Evolutionary conservation across 495 filamentous ascomycete species (phyloP).

Genomic region (Talaromyces proteolyticus): DNA sequence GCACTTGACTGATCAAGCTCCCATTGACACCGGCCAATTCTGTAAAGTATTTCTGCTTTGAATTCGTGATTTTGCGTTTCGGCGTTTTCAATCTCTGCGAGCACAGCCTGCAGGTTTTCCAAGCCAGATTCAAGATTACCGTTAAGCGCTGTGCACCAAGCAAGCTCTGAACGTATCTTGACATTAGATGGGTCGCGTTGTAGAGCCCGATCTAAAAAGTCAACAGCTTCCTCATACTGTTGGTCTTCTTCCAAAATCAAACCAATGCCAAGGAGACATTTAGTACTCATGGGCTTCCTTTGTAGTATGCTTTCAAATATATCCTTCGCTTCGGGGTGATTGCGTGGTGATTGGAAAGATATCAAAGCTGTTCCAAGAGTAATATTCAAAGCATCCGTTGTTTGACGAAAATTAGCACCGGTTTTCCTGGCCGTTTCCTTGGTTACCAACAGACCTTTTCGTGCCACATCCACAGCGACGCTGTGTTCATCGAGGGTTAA

Average conservation of each 20-base stretch:
- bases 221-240: slow-evolving; percentile 71
- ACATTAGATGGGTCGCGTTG: slow-evolving; percentile 64
- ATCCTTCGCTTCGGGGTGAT: slow-evolving; percentile 78
- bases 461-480: slow-evolving; percentile 69
- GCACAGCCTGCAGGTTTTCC: slow-evolving; percentile 61
- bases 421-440: slow-evolving; percentile 54
- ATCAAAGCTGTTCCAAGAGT: slow-evolving; percentile 78
- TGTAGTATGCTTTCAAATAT: slow-evolving; percentile 76
- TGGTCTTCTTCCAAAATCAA: slow-evolving; percentile 89
- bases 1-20: slow-evolving; percentile 62
- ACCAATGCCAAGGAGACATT: slow-evolving; percentile 83
- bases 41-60: slow-evolving; percentile 75
- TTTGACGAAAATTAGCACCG: slow-evolving; percentile 60
- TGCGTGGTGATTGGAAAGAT: slow-evolving; percentile 78
- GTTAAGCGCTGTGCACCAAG: slow-evolving; percentile 84
- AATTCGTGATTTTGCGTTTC: slow-evolving; percentile 61
- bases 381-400: slow-evolving; percentile 65
- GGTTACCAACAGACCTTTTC: slow-evolving; percentile 60
- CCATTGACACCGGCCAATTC: slow-evolving; percentile 88
- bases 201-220: slow-evolving; percentile 70
- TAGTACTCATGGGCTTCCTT: slow-evolving; percentile 63
- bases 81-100: slow-evolving; percentile 49
- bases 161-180: slow-evolving; percentile 72
- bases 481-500: slow-evolving; percentile 82
- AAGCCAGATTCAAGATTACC: slow-evolving; percentile 63